Evolutionary conservation across 352 stramenopile genomes (phyloP), one percentile per base, ranked within the genome.

Genomic region (Phytophthora pinifolia): DNA sequence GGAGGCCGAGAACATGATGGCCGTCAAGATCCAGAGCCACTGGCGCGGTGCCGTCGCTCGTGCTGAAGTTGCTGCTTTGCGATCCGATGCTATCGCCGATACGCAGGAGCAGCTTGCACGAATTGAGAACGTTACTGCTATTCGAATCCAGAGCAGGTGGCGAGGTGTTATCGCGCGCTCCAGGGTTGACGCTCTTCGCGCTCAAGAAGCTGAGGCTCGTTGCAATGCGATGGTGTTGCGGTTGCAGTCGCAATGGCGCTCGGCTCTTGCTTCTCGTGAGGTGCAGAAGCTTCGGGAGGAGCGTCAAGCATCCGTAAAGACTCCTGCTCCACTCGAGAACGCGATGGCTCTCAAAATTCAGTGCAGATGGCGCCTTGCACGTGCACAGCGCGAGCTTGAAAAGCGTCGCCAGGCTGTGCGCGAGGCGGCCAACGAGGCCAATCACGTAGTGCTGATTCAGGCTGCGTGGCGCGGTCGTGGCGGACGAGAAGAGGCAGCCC

Each of bases 61-160:
- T 9, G 31, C 54, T 4, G 30, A 55, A 10, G 54, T 56, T 46
- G 33, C 41, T 30, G 27, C 14, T 0, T 6, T 67, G 10, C 39
- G 49, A 7, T 25, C 25, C 5, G 8, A 68, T 15, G 67, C 59
- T 1, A 68, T 70, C 33, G 45, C 59, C 9, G 54, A 70, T 29
- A 54, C 67, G 3, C 27, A 63, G 17, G 45, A 41, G 4, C 62
- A 62, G 7, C 42, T 67, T 22, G 33, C 46, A n/a, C 30, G 54
- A 6, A 66, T 75, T 17, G 54, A 70, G 25, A 61, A 70, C 33
- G 12, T 54, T 9, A 79, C 71, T 37, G 72, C 69, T 0, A 14
- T 47, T 1, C 32, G 18, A 15, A 70, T 82, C 35, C 72, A 82
- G 39, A 48, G 58, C 9, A 33, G n/a, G 14, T 82, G 72, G 72